Conservation (phyloP, 2,329 filamentous ascomycete species). For the Balansia obtecta region DNA sequence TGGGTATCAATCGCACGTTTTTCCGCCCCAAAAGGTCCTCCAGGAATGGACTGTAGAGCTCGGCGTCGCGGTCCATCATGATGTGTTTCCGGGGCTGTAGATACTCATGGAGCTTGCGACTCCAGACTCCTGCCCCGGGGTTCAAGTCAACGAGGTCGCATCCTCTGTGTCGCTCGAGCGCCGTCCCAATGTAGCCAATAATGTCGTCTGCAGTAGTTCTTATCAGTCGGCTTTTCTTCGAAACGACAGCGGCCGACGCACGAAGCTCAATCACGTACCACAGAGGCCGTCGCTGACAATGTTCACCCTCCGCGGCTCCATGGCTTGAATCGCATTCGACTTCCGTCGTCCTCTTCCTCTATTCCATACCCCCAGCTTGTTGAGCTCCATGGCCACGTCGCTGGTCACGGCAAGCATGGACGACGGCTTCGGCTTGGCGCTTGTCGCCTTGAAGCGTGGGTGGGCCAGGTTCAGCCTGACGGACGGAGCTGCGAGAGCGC, state of each 20-base stretch:
- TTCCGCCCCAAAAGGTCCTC: slow-evolving; percentile 38
- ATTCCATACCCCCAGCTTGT: slow-evolving; percentile 16
- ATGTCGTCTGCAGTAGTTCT: slow-evolving; percentile 47
- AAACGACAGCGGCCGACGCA: background rate
- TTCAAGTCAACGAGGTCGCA: slow-evolving; percentile 83
- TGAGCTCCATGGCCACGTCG: slow-evolving; percentile 14
- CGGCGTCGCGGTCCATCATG: slow-evolving; percentile 60
- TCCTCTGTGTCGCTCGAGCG: slow-evolving; percentile 56
- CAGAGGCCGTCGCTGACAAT: slow-evolving; percentile 39
- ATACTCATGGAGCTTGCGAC: slow-evolving; percentile 58
- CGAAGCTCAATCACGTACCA: slow-evolving; percentile 21
- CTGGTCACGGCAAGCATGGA: slow-evolving; percentile 10
- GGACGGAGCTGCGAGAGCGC: slow-evolving; percentile 1
- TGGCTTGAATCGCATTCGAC: background rate
- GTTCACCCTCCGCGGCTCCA: slow-evolving; percentile 34
- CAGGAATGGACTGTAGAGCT: slow-evolving; percentile 49
- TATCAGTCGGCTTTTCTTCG: background rate
- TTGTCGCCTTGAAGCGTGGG: slow-evolving; percentile 6
- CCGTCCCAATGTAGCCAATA: slow-evolving; percentile 54
- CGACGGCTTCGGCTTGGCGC: slow-evolving; percentile 3
- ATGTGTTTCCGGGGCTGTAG: slow-evolving; percentile 73
- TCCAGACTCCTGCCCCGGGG: slow-evolving; percentile 70
- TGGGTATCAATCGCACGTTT: slow-evolving; percentile 37
- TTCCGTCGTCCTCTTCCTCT: slow-evolving; percentile 8
- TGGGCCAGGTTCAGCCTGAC: slow-evolving; percentile 3